Conservation (phyloP, 192 early-diverging fungal species). For the Gamsiella multidivaricata region DNA sequence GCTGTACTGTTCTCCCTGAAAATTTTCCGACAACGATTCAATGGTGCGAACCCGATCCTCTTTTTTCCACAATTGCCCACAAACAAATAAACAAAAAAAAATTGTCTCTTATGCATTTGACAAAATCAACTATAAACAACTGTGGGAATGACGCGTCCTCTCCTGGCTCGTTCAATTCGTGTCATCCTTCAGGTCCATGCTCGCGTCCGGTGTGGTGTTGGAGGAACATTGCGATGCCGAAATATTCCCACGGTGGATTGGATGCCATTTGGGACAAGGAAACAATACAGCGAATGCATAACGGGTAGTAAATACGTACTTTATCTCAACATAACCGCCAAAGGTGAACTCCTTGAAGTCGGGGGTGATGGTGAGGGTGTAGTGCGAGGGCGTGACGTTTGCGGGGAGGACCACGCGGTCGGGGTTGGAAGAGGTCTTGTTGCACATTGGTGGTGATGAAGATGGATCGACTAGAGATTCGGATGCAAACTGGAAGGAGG, state of each 20-base stretch:
- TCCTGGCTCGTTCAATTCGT: too few relatives aligned
- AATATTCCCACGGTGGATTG: slow-evolving; percentile 9
- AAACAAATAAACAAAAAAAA: too few relatives aligned
- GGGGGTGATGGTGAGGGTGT: slow-evolving; percentile 81
- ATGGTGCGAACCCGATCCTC: too few relatives aligned
- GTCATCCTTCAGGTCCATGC: too few relatives aligned
- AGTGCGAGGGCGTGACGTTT: slow-evolving; percentile 85
- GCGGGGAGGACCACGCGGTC: slow-evolving; percentile 83
- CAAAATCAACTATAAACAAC: too few relatives aligned
- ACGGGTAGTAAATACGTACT: slow-evolving; percentile 14
- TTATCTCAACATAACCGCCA: slow-evolving; percentile 63
- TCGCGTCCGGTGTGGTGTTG: too few relatives aligned
- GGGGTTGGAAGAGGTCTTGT: slow-evolving; percentile 43
- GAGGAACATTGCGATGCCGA: not conserved
- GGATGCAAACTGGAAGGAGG: slow-evolving; percentile 7
- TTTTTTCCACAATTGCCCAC: too few relatives aligned
- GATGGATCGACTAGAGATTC: not conserved
- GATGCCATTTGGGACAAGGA: not conserved
- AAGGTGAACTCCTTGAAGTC: slow-evolving; percentile 84
- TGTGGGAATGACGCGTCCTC: not conserved
- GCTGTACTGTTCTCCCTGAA: too few relatives aligned
- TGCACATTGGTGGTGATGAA: slow-evolving; percentile 31
- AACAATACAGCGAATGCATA: too few relatives aligned
- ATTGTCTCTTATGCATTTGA: too few relatives aligned
- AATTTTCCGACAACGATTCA: too few relatives aligned